A percentile compares a stretch with the other conserved stretches of the same genome.
These are phyloP conservation scores for Cercis canadensis DNA, from an alignment of 306 rosid species.

Conservation along the genomic window DNA sequence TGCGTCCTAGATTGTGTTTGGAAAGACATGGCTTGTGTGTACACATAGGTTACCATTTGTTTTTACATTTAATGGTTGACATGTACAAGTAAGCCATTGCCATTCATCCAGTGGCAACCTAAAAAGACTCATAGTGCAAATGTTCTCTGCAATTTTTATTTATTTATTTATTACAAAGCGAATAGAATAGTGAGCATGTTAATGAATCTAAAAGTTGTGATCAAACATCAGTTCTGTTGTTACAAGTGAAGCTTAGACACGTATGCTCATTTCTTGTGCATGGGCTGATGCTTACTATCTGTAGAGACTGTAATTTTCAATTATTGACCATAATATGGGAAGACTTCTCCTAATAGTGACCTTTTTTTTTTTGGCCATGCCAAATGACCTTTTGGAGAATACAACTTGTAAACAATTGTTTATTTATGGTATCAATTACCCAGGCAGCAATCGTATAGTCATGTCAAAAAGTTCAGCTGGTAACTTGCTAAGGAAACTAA, in stretches of 20 bases:
- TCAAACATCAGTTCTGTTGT: neutral
- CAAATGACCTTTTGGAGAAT: neutral
- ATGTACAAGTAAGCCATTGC: neutral
- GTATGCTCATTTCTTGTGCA: conserved; percentile 8
- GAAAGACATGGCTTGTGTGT: too few relatives aligned
- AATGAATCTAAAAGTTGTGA: too few relatives aligned
- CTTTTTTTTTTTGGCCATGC: too few relatives aligned
- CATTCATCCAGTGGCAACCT: neutral
- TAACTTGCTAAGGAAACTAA: conserved; percentile 15
- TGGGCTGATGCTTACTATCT: neutral
- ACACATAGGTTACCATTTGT: too few relatives aligned
- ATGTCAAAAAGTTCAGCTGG: too few relatives aligned
- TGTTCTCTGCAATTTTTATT: too few relatives aligned
- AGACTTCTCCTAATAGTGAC: neutral
- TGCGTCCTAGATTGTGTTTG: too few relatives aligned
- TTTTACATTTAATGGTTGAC: conserved; percentile 3
- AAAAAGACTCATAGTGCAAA: neutral
- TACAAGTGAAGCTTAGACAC: too few relatives aligned
- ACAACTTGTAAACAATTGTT: neutral
- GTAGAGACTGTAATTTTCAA: neutral
- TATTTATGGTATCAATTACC: conserved; percentile 1
- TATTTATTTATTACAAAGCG: conserved; percentile 6
- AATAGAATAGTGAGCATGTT: neutral
- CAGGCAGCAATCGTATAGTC: too few relatives aligned
- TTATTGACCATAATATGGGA: neutral